Base-by-base conservation (phyloP, 2,329 filamentous ascomycete species). In the Cytospora piceae region DNA sequence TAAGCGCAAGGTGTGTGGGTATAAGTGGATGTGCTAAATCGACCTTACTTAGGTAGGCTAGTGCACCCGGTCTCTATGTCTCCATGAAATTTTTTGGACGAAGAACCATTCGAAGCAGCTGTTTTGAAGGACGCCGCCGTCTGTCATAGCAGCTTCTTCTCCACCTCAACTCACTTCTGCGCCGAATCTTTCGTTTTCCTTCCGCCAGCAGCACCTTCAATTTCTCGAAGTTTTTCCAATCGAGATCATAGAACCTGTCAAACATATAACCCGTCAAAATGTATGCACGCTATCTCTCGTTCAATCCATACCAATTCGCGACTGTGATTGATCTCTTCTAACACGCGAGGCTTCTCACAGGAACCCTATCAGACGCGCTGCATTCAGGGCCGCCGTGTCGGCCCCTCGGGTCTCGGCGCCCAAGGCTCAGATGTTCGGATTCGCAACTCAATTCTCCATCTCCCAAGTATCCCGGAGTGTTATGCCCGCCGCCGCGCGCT, bases 301-400 rank as follows among this genome's bases (percentile, higher is more conserved):
- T 11, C 5, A 9, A 24, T 4, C 5, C 27, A 11, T 57, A 22
- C n/a, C 32, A 24, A 12, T 20, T 29, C 37, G 11, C 29, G 22
- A 32, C 24, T 56, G n/a, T 24, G n/a, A 27, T 57, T 29, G 24
- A 29, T 34, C 3, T 9, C 27, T n/a, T 56, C 66, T 68, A 63
- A 68, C 53, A 32, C 34, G 29, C 61, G 32, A 63, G 32, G 22
- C 49, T 27, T 51, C 46, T 27, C 55, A 49, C 39, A 77, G 75
- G 76, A 70, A 76, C 62, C 74, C 73, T 27, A 56, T 78, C 55
- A 75, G 76, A 68, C 74, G 74, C 65, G 71, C 72, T 57, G 72
- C 72, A 49, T 61, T 77, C 62, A 72, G 76, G 64, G 73, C 73
- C 32, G 75, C 73, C 69, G 64, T 73, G 34, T 72, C 74, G 51